Percentiles rank a stretch among this genome's conserved stretches.
These are phyloP conservation scores for Coniochaeta ligniaria DNA, from an alignment of 2,329 filamentous ascomycete species.

Conservation along the genomic window DNA sequence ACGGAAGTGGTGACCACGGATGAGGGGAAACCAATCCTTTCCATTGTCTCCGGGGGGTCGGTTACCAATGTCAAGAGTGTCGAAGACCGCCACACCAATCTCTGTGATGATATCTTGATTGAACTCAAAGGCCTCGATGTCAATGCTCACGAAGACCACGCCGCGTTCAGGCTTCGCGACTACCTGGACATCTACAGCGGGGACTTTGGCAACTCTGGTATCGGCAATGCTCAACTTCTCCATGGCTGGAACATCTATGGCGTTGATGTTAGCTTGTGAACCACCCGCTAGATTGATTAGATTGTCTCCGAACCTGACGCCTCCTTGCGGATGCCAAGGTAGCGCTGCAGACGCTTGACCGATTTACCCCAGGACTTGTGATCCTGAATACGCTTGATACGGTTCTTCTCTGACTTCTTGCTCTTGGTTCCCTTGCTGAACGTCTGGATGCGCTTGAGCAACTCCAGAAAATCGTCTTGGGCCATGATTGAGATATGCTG, in stretches of 20 bases:
- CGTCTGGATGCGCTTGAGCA: constrained; percentile 43
- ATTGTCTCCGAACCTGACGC: neutral
- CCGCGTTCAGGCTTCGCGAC: constrained; percentile 33
- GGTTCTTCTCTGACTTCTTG: constrained; percentile 40
- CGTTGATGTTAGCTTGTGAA: neutral
- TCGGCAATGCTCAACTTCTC: constrained; percentile 2
- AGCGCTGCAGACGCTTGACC: constrained; percentile 59
- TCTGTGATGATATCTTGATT: constrained; percentile 67
- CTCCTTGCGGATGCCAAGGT: constrained; percentile 58
- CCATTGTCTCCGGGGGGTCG: constrained; percentile 55
- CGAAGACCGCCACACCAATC: constrained; percentile 74
- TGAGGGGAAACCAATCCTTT: constrained; percentile 57
- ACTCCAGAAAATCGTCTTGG: constrained; percentile 41
- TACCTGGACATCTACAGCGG: constrained; percentile 4
- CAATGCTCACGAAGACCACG: constrained; percentile 70
- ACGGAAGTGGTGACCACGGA: constrained; percentile 69
- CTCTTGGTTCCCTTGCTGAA: constrained; percentile 37
- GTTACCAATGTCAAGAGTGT: constrained; percentile 51
- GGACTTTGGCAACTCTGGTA: neutral
- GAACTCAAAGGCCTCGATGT: constrained; percentile 75
- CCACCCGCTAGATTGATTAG: neutral
- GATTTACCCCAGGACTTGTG: constrained; percentile 46
- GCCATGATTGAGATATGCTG: constrained; percentile 24
- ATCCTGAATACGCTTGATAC: constrained; percentile 36
- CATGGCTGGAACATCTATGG: constrained; percentile 5